Conservation (phyloP, 352 stramenopile genomes). For the Phytophthora rubi region DNA sequence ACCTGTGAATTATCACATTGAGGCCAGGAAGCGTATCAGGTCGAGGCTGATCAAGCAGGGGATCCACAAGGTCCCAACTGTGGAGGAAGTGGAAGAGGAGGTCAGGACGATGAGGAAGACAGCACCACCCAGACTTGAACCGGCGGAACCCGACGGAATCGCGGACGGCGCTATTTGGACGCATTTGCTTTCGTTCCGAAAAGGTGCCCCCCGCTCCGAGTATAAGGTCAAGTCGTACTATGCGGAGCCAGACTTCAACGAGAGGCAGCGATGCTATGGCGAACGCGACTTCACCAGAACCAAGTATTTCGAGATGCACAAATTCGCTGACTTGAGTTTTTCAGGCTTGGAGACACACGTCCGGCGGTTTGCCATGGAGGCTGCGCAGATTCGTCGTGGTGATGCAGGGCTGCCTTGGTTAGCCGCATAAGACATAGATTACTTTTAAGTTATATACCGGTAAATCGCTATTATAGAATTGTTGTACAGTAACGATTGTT, state of each 20-base stretch:
- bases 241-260: slow-evolving; percentile 35
- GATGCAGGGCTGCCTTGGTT: not conserved
- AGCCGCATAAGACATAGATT: not conserved
- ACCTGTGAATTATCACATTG: slow-evolving; percentile 29
- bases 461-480: too few species aligned
- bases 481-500: not conserved
- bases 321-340: slow-evolving; percentile 32
- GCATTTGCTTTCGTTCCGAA: slow-evolving; percentile 65
- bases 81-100: slow-evolving; percentile 26
- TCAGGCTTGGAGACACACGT: slow-evolving; percentile 34
- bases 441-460: not conserved
- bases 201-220: slow-evolving; percentile 32
- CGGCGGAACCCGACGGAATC: slow-evolving; percentile 28
- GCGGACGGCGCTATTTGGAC: slow-evolving; percentile 64
- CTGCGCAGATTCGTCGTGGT: slow-evolving; percentile 8
- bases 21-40: slow-evolving; percentile 27
- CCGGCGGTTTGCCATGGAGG: slow-evolving; percentile 43
- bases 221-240: slow-evolving; percentile 66
- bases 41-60: slow-evolving; percentile 30
- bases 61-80: slow-evolving; percentile 22
- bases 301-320: slow-evolving; percentile 41
- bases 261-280: slow-evolving; percentile 64
- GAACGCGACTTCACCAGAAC: slow-evolving; percentile 34
- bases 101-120: slow-evolving; percentile 29
- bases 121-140: slow-evolving; percentile 21